Evolutionary conservation across 2,329 filamentous ascomycete species (phyloP), one percentile per base, ranked within the genome.

Genomic region (Stachybotrys chlorohalonatus): DNA sequence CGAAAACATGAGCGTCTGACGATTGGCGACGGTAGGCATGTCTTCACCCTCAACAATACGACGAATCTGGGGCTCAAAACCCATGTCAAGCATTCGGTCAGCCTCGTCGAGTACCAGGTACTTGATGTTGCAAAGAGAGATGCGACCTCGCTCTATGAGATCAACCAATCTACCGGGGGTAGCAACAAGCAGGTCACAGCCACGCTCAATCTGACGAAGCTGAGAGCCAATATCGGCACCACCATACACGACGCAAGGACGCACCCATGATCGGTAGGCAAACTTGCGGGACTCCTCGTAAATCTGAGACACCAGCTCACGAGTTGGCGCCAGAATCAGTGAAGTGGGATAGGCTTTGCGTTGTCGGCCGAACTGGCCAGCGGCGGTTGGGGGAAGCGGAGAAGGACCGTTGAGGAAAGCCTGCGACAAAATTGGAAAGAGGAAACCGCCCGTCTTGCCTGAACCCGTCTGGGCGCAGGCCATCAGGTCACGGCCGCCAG

Each of bases 71-170:
- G 94, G 94, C 81, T 99, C 94, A 82, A 99, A 99, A 94, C 94
- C 94, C 94, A 99, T 99, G 83, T 99, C 94, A 82, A 99, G 82
- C 94, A 99, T 99, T 73, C 94, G 94, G 80, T 99, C 94, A 73
- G 94, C 94, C 84, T 99, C 94, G 66, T 99, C 94, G 54, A 99
- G 89, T 65, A 99, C 90, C 59, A 99, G 84, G 72, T 99, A 99
- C 81, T 96, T 97, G 83, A 99, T 99, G 82, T 96, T 96, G 74
- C 86, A 84, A 54, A 99, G 86, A 49, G 94, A 97, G 72, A 99
- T 97, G 70, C 93, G 90, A 68, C 94, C 94, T 81, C 94, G 90
- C 82, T 97, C 94, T 69, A 99, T 95, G 75, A 99, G 81, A 73
- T 99, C 94, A 68, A 97, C 92, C 62, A 99, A 83, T 85, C 94